Base-by-base conservation (phyloP, 495 filamentous ascomycete genomes). In the Neurospora sublineolata region DNA sequence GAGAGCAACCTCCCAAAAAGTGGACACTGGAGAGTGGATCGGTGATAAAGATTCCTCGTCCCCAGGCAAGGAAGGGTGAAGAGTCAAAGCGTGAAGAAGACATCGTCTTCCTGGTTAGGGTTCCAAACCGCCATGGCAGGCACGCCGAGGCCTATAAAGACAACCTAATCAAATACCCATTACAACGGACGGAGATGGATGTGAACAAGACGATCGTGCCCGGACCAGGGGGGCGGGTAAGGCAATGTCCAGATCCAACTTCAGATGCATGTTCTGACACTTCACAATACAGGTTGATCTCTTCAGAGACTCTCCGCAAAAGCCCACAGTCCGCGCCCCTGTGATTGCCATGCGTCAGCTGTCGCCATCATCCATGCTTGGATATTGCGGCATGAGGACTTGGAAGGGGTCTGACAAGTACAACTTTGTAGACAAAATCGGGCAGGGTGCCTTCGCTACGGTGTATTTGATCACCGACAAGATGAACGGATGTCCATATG, bases 371-470 rank as follows among this genome's bases (percentile, higher is more conserved):
- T 23, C 11, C 20, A 58, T 33, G 74, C 42, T 14, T 64, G 69
- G 20, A 46, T 44, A 1, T 69, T 73, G 10, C 37, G 20, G 16
- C 52, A 38, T 23, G 44, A 38, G 23, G 39, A 73, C 91, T 69
- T 98, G 94, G 95, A 86, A 88, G 70, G 95, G 94, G 16, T 91
- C 92, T 3, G 80, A 87, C 3, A 90, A 87, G 72, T 99, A 97
- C 80, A 96, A 95, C 76, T 87, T 93, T 3, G 86, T 92, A 10
- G 88, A 88, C 36, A 84, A 88, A 42, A 91, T 99, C 70, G 95
- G 96, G 27, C 93, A 93, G 76, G 95, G 95, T 9, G 93, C 96
- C 4, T 98, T 98, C 82, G 96, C 95, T 41, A 92, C 88, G 0
- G 95, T 99, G 0, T 93, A 96, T 78, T 91, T 92, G 79, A 84